A percentile compares a stretch with the other conserved stretches of the same genome.
Conservation (phyloP, 176 grass and related monocot species). For the Oryza rufipogon region DNA sequence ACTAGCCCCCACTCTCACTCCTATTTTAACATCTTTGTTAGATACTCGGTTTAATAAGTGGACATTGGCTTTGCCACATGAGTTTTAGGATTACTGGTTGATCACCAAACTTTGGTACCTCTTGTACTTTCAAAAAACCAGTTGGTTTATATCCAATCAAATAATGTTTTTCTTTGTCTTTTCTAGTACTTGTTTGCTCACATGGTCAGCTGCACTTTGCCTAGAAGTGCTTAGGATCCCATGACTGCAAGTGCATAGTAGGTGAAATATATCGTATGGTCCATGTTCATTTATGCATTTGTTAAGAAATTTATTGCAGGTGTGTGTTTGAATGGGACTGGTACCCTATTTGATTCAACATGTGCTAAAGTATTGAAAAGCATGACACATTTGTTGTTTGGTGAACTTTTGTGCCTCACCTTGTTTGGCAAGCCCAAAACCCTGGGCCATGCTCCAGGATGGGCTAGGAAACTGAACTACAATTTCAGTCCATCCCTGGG, state of each 20-base stretch:
- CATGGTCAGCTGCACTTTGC: background rate
- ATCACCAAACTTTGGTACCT: background rate
- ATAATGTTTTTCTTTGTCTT: constrained; percentile 8
- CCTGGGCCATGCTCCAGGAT: background rate
- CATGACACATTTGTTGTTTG: background rate
- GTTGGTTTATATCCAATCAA: constrained; percentile 26
- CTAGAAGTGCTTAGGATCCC: background rate
- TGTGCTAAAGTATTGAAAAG: background rate
- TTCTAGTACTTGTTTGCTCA: background rate
- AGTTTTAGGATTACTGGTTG: constrained; percentile 5
- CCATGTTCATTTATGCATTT: constrained; percentile 1
- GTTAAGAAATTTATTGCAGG: background rate
- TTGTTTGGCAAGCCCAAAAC: background rate
- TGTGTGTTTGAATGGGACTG: background rate
- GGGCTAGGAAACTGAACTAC: background rate
- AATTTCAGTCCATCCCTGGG: background rate
- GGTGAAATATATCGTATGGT: constrained; percentile 1
- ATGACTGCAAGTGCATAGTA: background rate
- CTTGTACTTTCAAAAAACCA: background rate
- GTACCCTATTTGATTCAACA: background rate
- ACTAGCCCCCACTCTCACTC: background rate
- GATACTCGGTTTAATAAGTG: constrained; percentile 12
- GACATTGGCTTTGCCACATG: background rate
- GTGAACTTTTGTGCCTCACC: background rate
- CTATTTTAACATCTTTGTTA: background rate